Evolutionary conservation across 2,329 filamentous ascomycete species (phyloP), one percentile per base, ranked within the genome.

Genomic region (Sporothrix sp.): DNA sequence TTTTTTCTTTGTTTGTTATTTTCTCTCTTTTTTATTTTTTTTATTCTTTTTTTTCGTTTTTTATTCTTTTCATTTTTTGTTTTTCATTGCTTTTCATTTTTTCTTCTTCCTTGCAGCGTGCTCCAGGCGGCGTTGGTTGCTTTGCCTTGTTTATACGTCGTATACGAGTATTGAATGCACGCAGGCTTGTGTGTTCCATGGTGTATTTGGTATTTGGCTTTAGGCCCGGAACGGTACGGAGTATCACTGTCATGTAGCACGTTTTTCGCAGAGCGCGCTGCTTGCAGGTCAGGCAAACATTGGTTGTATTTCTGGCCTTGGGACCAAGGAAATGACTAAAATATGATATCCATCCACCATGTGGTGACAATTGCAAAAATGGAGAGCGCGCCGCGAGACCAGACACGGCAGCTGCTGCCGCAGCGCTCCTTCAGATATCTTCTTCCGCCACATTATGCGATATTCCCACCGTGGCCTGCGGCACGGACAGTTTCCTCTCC

Each of bases 281-380:
- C n/a, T n/a, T n/a, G n/a, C n/a, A n/a, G n/a, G n/a, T n/a, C n/a
- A n/a, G n/a, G n/a, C n/a, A n/a, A n/a, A n/a, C n/a, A n/a, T n/a
- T n/a, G 18, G 7, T 27, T 33, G 16, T 11, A 48, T 35, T 33
- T 43, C 46, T 27, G 30, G 30, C 20, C 20, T 38, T 38, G 38
- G 20, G 32, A 14, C 44, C 36, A 33, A 37, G 37, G 23, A 37
- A 48, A 11, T 25, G 33, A 32, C 38, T 39, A 25, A 43, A 32
- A 38, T 48, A 52, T 48, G 23, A 48, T 48, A 43, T 43, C 37
- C 30, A 27, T 49, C 47, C 37, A 43, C 47, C 32, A 23, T 20
- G 33, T 30, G 30, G 30, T 37, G 50, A 43, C 44, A 43, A 33
- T 18, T 18, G 18, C n/a, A 52, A 52, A 42, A 51, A 43, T 20